Base-by-base conservation (phyloP, 805 yeast species). In the Starmerella vitae region DNA sequence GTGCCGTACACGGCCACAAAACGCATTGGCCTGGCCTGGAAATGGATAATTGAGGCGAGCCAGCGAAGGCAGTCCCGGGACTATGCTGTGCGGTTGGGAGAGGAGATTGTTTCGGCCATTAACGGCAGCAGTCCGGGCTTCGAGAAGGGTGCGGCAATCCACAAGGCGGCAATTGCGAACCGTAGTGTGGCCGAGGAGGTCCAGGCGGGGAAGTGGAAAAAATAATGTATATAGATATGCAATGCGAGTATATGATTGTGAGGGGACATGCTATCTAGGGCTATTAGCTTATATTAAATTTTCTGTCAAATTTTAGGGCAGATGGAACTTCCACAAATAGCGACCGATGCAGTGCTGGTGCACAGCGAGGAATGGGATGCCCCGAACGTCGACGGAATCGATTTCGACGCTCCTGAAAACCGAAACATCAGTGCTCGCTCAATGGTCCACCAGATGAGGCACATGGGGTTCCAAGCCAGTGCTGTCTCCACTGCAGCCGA, bases 381-480 rank as follows among this genome's bases (percentile, higher is more conserved):
- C 43, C 76, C 73, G 20, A 70, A 76, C 53, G 95, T 93, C 20
- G 65, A 72, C 41, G 98, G 98, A 41, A 75, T 91, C 36, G 96
- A 91, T 61, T 91, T 88, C 63, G 76, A 88, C 33, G 70, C 75
- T 51, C 78, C 80, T 30, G 72, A 71, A 37, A 80, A 88, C 40
- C 71, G 71, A 50, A 74, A 86, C 60, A 74, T 82, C 71, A 66
- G 69, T 33, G 98, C 97, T 30, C 67, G 69, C 12, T 86, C 82
- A 53, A 66, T 91, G 48, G 71, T 91, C 47, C 66, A 65, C 25
- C 73, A 88, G 24, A 91, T 93, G 98, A 76, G 67, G 52, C 76
- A 75, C 28, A 91, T 93, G 96, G 99, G 99, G 6, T 91, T 88
- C 67, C 99, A 91, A 65, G 98, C 93, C 8, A 73, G 86, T 6